Percentiles rank a stretch among this genome's conserved stretches.
These are phyloP conservation scores for Nepenthes alata DNA, from an alignment of 179 eudicot genomes.

Conservation along the genomic window DNA sequence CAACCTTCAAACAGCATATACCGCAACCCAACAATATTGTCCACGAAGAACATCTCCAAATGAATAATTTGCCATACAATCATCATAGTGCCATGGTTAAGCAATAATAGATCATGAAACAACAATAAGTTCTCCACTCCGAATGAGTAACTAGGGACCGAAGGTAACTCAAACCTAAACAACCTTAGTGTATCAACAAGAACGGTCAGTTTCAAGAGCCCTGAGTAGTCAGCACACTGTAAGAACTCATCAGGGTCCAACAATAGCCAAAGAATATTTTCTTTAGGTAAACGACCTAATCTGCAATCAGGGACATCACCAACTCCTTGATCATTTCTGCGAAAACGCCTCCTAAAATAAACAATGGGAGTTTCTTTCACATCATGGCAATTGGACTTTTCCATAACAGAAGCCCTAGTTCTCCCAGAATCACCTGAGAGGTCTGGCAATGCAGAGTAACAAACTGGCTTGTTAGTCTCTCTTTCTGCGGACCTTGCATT, in stretches of 20 bases:
- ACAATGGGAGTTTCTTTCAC: conserved; percentile 30
- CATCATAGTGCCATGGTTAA: conserved; percentile 43
- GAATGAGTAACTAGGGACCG: conserved; percentile 16
- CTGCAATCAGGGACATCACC: conserved; percentile 6
- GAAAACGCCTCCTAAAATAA: conserved; percentile 64
- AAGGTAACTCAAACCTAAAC: conserved; percentile 21
- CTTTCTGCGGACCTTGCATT: conserved; percentile 17
- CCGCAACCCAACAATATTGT: conserved; percentile 62
- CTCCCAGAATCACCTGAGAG: conserved; percentile 12
- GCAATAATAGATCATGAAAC: conserved; percentile 26
- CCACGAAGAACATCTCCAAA: conserved; percentile 81
- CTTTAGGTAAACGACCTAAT: conserved; percentile 8
- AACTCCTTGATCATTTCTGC: conserved; percentile 23
- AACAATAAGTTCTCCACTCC: conserved; percentile 23
- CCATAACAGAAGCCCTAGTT: conserved; percentile 12
- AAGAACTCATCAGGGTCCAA: conserved; percentile 17
- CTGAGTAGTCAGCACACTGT: conserved; percentile 29
- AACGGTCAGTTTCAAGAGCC: conserved; percentile 24
- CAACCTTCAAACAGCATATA: conserved; percentile 71
- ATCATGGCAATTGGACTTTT: conserved; percentile 16
- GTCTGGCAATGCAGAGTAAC: conserved; percentile 17
- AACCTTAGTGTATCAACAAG: conserved; percentile 21
- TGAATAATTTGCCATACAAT: conserved; percentile 50
- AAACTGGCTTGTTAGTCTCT: conserved; percentile 12
- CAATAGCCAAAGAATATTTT: conserved; percentile 4